Conservation (phyloP, 106 monocot genomes). For the Cymbidium sinense region DNA sequence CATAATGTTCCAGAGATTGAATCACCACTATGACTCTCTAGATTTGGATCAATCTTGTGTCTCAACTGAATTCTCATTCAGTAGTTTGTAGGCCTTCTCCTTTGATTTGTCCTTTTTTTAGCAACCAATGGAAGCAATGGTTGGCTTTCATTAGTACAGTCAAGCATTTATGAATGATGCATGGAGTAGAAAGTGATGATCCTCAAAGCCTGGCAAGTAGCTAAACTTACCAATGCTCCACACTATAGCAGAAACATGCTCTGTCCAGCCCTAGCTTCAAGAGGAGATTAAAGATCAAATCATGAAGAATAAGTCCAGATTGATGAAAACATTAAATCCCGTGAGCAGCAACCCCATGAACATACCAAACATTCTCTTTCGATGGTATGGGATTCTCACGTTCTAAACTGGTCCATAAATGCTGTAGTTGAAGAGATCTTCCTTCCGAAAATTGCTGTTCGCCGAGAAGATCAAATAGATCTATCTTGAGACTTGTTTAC, state of each 20-base stretch:
- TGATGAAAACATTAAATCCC: slow-evolving; percentile 89
- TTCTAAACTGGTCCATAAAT: too few relatives aligned
- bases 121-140: slow-evolving; percentile 50
- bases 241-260: slow-evolving; percentile 32
- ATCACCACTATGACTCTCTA: too few relatives aligned
- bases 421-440: too few relatives aligned
- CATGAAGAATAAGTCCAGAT: slow-evolving; percentile 76
- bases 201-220: slow-evolving; percentile 59
- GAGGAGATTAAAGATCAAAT: slow-evolving; percentile 62
- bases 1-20: too few relatives aligned
- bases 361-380: too few relatives aligned
- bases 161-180: slow-evolving; percentile 94
- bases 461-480: too few relatives aligned
- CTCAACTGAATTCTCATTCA: slow-evolving; percentile 60
- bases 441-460: too few relatives aligned
- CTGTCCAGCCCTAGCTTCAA: slow-evolving; percentile 55
- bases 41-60: slow-evolving; percentile 50
- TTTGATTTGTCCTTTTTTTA: slow-evolving; percentile 54
- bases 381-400: too few relatives aligned
- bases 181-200: slow-evolving; percentile 97
- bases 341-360: slow-evolving; percentile 88
- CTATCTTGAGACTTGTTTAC: too few relatives aligned
- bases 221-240: slow-evolving; percentile 16
- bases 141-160: slow-evolving; percentile 33
- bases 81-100: slow-evolving; percentile 52